Conservation (phyloP, 2,329 filamentous ascomycete species). For the Alternaria brassicae region DNA sequence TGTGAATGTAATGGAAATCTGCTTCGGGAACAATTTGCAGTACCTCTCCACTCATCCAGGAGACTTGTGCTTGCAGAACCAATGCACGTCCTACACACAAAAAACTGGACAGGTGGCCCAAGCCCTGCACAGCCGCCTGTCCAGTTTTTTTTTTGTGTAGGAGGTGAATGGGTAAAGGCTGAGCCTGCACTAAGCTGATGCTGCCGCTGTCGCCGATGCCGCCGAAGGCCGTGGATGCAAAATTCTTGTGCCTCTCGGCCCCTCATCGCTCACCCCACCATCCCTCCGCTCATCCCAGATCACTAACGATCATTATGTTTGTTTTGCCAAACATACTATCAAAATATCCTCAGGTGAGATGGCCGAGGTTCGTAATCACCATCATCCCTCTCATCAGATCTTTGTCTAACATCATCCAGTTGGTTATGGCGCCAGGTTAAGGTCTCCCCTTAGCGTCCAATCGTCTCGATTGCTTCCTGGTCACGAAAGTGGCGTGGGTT, state of each 20-base stretch:
- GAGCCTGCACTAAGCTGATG: background rate
- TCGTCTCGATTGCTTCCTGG: constrained; percentile 49
- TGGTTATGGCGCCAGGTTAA: constrained; percentile 47
- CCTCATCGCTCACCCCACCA: background rate
- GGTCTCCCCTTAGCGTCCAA: constrained; percentile 28
- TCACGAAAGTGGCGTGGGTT: constrained; percentile 52
- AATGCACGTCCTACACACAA: no score
- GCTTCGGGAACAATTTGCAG: background rate
- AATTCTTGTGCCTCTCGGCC: background rate
- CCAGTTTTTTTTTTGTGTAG: no score
- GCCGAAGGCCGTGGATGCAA: background rate
- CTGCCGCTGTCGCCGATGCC: background rate
- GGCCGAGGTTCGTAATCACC: constrained; percentile 5
- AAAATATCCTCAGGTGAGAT: constrained; percentile 3
- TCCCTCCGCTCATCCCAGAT: no score
- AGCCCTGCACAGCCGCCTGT: no score
- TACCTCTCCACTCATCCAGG: background rate
- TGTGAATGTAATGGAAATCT: background rate
- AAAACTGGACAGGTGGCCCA: no score
- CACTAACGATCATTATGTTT: background rate
- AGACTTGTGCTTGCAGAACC: background rate
- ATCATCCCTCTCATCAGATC: background rate
- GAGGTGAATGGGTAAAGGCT: background rate
- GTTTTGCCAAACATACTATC: background rate
- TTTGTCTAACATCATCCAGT: constrained; percentile 7